Evolutionary conservation across 805 yeast genomes (phyloP).

Genomic region (Candida silvicultrix): DNA sequence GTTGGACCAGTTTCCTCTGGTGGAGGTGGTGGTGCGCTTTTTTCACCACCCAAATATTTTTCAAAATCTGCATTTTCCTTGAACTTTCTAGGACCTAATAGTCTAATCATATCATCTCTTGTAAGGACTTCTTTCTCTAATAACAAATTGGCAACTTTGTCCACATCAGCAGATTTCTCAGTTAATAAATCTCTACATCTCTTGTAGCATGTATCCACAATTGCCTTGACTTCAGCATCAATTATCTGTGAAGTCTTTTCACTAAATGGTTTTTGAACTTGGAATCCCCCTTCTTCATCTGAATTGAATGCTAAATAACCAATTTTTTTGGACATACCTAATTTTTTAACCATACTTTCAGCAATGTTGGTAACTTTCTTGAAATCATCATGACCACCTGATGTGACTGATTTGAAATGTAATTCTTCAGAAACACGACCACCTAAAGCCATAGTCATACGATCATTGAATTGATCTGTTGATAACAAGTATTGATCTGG

Average conservation of each 20-base stretch:
- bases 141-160: conserved; percentile 80
- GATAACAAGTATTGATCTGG: conserved; percentile 80
- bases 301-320: conserved; percentile 69
- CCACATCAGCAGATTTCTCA: conserved; percentile 71
- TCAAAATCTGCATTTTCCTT: conserved; percentile 90
- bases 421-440: conserved; percentile 96
- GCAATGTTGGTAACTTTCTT: conserved; percentile 95
- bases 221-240: conserved; percentile 76
- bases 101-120: conserved; percentile 86
- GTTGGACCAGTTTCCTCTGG: conserved; percentile 1
- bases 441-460: conserved; percentile 96
- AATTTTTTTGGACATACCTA: conserved; percentile 85
- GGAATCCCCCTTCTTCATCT: conserved; percentile 47
- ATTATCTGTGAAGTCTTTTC: conserved; percentile 78
- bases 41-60: conserved; percentile 47
- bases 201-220: conserved; percentile 69
- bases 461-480: conserved; percentile 72
- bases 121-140: conserved; percentile 85
- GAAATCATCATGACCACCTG: conserved; percentile 96
- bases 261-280: conserved; percentile 82
- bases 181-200: conserved; percentile 63
- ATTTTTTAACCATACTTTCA: conserved; percentile 81
- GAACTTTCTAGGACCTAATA: conserved; percentile 89
- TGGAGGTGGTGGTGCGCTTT: conserved; percentile 1
- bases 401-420: conserved; percentile 85